phyloP scores from a whole-genome alignment of 768 basidiomycete species.

The Kockovaella imperatae region DNA sequence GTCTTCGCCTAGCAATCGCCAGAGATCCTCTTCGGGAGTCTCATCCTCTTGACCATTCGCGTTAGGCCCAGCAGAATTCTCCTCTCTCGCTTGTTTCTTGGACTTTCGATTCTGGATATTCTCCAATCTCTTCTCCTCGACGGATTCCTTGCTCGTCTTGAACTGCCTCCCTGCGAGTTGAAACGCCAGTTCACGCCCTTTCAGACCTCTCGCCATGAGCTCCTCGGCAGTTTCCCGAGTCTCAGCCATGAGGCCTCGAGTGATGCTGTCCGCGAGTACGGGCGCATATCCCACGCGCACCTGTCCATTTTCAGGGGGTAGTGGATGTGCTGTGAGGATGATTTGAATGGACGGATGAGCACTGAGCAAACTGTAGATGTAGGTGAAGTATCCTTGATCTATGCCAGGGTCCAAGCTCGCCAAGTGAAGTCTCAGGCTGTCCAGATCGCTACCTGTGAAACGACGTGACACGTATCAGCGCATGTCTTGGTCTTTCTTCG shows the following conservation, averaged over 20 bases:
- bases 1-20: constrained; percentile 11
- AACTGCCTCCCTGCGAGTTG: constrained; percentile 25
- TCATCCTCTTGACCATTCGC: not conserved
- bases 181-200: constrained; percentile 27
- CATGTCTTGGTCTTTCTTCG: too few species aligned
- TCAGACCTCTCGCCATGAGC: constrained; percentile 17
- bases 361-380: constrained; percentile 21
- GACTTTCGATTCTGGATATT: not conserved
- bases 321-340: constrained; percentile 22
- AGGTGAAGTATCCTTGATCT: constrained; percentile 29
- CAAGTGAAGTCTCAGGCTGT: constrained; percentile 19
- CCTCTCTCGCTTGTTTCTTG: constrained; percentile 5
- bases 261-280: constrained; percentile 14
- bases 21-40: not conserved
- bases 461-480: too few species aligned
- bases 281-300: constrained; percentile 22
- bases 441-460: constrained; percentile 22
- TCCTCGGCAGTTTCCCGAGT: constrained; percentile 8
- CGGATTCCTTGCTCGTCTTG: constrained; percentile 18
- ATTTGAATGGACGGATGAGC: constrained; percentile 25
- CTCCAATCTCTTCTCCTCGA: constrained; percentile 9
- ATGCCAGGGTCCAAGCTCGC: constrained; percentile 16
- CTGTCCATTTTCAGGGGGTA: constrained; percentile 14
- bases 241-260: constrained; percentile 1
- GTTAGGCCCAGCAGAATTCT: not conserved